Percentiles rank a stretch among this genome's conserved stretches.
Evolutionary conservation across 495 filamentous ascomycete genomes (phyloP).

Genomic region (Entonaema liquescens): DNA sequence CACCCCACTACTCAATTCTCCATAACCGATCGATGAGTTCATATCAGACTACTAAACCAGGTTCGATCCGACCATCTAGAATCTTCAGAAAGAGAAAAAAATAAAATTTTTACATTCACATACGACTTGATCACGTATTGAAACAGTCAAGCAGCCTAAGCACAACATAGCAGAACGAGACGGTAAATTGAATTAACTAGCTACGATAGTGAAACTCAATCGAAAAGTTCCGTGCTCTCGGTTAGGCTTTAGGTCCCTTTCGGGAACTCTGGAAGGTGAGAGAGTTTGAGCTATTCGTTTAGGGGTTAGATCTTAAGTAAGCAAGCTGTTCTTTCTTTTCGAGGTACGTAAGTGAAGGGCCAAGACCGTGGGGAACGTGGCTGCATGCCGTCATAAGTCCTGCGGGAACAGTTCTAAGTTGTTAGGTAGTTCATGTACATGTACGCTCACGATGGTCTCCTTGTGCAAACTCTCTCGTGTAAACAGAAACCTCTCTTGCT

Average conservation of each 20-base stretch:
- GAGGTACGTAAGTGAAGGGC: slow-evolving; percentile 13
- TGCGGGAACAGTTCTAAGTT: no score
- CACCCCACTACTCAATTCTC: slow-evolving; percentile 12
- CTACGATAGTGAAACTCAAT: slow-evolving; percentile 26
- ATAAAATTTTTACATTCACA: not conserved
- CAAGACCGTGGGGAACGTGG: slow-evolving; percentile 34
- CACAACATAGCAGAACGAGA: not conserved
- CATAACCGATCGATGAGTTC: slow-evolving; percentile 23
- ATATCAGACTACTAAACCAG: not conserved
- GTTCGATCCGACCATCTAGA: slow-evolving; percentile 12
- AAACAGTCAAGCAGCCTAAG: not conserved
- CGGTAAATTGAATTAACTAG: not conserved
- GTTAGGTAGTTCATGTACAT: no score
- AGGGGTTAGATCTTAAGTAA: not conserved
- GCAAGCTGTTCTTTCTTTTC: not conserved
- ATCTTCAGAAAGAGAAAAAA: not conserved
- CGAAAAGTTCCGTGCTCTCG: slow-evolving; percentile 20
- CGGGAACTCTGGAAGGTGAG: slow-evolving; percentile 24
- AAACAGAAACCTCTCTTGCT: no score
- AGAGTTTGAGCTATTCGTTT: slow-evolving; percentile 22
- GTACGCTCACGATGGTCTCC: no score
- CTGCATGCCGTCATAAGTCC: slow-evolving; percentile 32
- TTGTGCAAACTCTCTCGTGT: no score
- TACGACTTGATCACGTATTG: not conserved
- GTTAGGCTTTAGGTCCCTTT: slow-evolving; percentile 26